Conservation (phyloP, 164 flowering plant species). For the Aristolochia contorta region DNA sequence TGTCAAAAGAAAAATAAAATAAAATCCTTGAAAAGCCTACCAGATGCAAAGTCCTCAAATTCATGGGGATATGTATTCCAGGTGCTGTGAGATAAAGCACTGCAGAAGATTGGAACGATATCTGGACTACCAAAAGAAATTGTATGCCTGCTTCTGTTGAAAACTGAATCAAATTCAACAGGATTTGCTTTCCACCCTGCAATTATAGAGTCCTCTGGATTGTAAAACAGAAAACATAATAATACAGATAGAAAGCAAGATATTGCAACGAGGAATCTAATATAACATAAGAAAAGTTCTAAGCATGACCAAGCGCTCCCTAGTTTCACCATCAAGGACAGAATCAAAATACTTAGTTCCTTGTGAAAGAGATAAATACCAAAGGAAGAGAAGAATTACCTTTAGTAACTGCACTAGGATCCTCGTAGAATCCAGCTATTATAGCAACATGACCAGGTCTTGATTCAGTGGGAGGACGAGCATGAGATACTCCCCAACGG, state of each 20-base stretch:
- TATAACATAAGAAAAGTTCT: neutral
- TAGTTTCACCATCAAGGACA: neutral
- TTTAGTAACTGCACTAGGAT: constrained; percentile 97
- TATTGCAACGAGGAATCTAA: neutral
- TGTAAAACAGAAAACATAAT: neutral
- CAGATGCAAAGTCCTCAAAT: constrained; percentile 92
- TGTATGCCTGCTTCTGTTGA: constrained; percentile 74
- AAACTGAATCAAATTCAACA: constrained; percentile 95
- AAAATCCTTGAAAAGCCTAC: constrained; percentile 21
- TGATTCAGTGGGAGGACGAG: constrained; percentile 98
- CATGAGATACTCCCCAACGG: constrained; percentile 98
- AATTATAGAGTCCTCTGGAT: neutral
- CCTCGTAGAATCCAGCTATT: constrained; percentile 95
- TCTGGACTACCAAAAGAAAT: constrained; percentile 94
- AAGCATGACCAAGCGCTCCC: too few species aligned
- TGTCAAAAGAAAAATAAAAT: neutral
- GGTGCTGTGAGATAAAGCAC: constrained; percentile 81
- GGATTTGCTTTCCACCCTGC: constrained; percentile 99
- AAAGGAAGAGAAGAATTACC: constrained; percentile 25
- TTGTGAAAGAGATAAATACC: neutral
- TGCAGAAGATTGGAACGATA: constrained; percentile 90
- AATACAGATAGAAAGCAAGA: neutral
- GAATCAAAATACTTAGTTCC: neutral
- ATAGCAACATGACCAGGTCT: constrained; percentile 97
- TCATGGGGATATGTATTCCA: constrained; percentile 87